Evolutionary conservation across 2,329 filamentous ascomycete species (phyloP), one percentile per base, ranked within the genome.

Genomic region (Didymellaceae sp.): DNA sequence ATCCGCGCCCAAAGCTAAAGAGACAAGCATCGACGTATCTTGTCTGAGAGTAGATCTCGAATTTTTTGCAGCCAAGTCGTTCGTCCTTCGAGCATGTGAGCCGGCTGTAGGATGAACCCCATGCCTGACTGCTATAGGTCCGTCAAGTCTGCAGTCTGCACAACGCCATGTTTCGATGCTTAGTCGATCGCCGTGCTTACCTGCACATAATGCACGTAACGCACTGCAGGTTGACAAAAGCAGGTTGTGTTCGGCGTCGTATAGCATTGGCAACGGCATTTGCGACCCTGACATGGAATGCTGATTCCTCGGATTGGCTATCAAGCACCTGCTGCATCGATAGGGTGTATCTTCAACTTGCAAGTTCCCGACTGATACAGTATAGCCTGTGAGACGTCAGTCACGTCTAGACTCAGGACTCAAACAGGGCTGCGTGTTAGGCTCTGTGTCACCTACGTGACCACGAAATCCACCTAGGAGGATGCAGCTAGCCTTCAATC

Each of bases 131-230:
- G 17, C 37, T 21, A 52, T 38, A 52, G 32, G 48, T 33, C 48
- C 37, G 31, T 26, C 6, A 42, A n/a, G 16, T n/a, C n/a, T 7
- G 42, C 32, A 28, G 17, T 31, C 47, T 11, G 30, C 38, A 38
- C 37, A 42, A 37, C 45, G 45, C 37, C 42, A 52, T 14, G 37
- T 28, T 42, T 14, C 37, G 43, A 52, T 14, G 37, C 26, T 42
- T 14, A 41, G 42, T 43, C 31, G 48, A 52, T 52, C 42, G 21
- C 25, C 18, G 34, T 30, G 48, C 48, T 46, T 52, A 42, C 42
- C 43, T 46, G 48, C 48, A 46, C 37, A 42, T 38, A 52, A 46
- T 46, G 42, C 26, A 28, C 26, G n/a, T 28, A 28, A 28, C 10
- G 26, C 14, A 34, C 42, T 43, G 37, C 42, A 42, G 8, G 13